Conservation (phyloP, 1,284 basidiomycete species). For the Cutaneotrichosporon daszewskae region DNA sequence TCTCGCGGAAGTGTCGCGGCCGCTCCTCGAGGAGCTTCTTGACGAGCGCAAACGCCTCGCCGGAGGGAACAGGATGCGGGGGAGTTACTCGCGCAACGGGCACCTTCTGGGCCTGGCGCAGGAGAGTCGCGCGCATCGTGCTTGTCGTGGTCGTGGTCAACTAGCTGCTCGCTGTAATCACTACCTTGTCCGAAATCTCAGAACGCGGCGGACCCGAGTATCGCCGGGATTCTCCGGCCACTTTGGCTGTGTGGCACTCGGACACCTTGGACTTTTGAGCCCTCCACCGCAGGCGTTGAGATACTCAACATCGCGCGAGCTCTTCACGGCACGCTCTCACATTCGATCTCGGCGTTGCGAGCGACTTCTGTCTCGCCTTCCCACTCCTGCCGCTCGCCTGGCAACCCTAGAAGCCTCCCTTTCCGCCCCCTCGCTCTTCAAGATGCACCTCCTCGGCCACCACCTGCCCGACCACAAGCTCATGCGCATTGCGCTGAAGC, state of each 20-base stretch:
- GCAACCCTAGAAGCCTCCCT: too few species aligned
- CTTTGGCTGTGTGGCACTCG: constrained; percentile 8
- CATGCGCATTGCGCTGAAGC: constrained; percentile 50
- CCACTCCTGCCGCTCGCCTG: not conserved
- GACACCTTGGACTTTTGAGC: constrained; percentile 11
- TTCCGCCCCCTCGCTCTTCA: constrained; percentile 2
- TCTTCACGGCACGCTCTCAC: too few species aligned
- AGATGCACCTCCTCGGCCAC: constrained; percentile 50
- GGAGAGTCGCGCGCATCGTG: constrained; percentile 1
- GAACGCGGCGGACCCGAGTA: too few species aligned
- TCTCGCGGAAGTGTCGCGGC: constrained; percentile 32
- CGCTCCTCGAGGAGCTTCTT: constrained; percentile 24
- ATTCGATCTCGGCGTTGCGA: too few species aligned
- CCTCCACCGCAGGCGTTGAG: not conserved
- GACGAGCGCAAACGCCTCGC: constrained; percentile 33
- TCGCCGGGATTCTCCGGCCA: constrained; percentile 4
- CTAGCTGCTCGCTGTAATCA: too few species aligned
- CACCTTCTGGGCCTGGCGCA: not conserved
- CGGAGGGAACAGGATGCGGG: constrained; percentile 5
- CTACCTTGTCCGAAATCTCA: too few species aligned
- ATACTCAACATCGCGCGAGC: not conserved
- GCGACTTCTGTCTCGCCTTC: not conserved
- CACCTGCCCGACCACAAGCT: constrained; percentile 51
- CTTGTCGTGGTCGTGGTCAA: not conserved
- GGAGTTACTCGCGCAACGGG: not conserved